Base-by-base conservation (phyloP, 495 filamentous ascomycete genomes). In the Sporormia fimetaria region DNA sequence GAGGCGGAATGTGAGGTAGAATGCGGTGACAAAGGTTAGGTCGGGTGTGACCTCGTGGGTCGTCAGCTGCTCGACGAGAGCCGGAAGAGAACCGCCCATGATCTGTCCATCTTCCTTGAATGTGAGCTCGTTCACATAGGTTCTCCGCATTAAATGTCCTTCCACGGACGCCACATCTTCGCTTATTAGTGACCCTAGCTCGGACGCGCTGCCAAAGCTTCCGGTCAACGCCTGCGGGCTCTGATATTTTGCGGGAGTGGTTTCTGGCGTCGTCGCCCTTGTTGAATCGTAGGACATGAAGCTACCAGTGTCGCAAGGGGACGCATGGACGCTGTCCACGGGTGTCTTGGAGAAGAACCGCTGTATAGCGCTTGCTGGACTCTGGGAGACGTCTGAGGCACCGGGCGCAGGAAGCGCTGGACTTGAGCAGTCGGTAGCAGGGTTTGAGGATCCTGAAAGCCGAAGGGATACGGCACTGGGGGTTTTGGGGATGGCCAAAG, bases 1-100 rank as follows among this genome's bases (percentile, higher is more conserved):
- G 14, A 94, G 75, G 29, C 92, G 82, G 67, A 99, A 99, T 20
- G 92, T 96, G 28, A 96, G 76, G 62, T 92, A 96, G 59, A 99
- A 96, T 0, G 92, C 83, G 2, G 84, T 81, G 37, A 95, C 84
- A 54, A 96, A 99, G 57, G 83, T 75, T 24, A 84, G 76, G 58
- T 95, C 87, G 1, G 92, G 92, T 2, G 90, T 94, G 0, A 85
- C 81, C 57, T 94, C 84, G 57, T 92, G 86, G 0, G 83, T 83
- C 2, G 92, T 99, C 18, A 99, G 74, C 52, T 82, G 78, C 62
- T 99, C 92, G 32, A 99, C 82, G 35, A 99, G 65, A 5, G 92
- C 88, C 20, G 83, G 77, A 10, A 99, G 70, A 12, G 87, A 88
- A 8, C 92, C 92, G 23, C 90, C 92, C 40, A 81, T 80, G n/a